Base-by-base conservation (phyloP, 805 yeast genomes). In the Blastobotrys mokoenaii region DNA sequence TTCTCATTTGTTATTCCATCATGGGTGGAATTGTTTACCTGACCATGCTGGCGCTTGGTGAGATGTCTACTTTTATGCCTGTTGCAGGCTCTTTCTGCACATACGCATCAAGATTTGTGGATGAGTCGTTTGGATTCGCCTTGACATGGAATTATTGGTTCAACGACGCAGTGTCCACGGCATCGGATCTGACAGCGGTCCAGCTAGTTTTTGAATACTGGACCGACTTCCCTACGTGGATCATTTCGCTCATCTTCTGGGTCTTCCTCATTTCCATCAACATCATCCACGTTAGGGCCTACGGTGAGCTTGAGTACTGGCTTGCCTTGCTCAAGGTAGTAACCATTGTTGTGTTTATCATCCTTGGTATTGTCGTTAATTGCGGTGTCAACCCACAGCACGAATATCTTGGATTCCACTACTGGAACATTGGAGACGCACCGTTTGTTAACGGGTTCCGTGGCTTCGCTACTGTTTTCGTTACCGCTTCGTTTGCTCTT, bases 221-320 rank as follows among this genome's bases (percentile, higher is more conserved):
- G 79, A 66, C 73, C 8, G 30, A 20, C 49, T 50, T 70, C 68
- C 61, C 79, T 63, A 51, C 74, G 45, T 79, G 77, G 72, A 70
- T 70, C 38, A 66, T 72, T 2, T 68, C 79, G 2, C 59, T 76
- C 39, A 67, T 79, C 27, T 73, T 79, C 53, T 77, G 81, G 79
- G 65, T 68, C 12, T 62, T 73, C 39, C 62, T 78, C 2, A 57
- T 77, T 17, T 55, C 58, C 6, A 55, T 60, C 43, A 76, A 77
- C 56, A 63, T 73, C 35, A 66, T 75, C 47, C 76, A 74, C 42
- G 81, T 75, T n/a, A 64, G 63, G 48, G 73, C 74, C 22, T 64
- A 78, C 46, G 74, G 81, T 45, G 73, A 79, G 45, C 67, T 77
- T n/a, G 86, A 79, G 55, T 84, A 78, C 61, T 82, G 82, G 81